phyloP scores from a whole-genome alignment of 306 rosid genomes.

The Luffa aegyptiaca region DNA sequence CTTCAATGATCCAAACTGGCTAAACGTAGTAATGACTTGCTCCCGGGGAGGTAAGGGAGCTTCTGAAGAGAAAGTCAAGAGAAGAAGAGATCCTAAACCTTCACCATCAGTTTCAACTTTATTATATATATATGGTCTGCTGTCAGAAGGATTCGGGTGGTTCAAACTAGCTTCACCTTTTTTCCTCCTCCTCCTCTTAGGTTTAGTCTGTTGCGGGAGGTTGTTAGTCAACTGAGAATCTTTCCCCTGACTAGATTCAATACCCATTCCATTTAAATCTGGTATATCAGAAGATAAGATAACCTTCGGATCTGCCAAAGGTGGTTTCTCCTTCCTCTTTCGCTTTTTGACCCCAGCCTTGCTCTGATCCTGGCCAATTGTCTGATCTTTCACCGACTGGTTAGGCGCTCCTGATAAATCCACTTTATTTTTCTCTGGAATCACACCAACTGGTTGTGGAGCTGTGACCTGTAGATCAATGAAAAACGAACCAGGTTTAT shows the following conservation, averaged over 20 bases:
- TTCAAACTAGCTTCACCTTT: conserved; percentile 19
- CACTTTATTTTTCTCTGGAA: background rate
- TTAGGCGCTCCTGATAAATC: background rate
- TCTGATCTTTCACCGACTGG: background rate
- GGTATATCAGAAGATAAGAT: conserved; percentile 31
- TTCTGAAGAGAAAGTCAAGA: conserved; percentile 50
- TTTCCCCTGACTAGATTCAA: conserved; percentile 26
- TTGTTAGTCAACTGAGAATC: conserved; percentile 11
- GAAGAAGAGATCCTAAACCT: conserved; percentile 37
- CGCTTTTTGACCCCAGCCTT: conserved; percentile 26
- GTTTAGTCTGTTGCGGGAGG: conserved; percentile 22
- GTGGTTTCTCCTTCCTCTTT: conserved; percentile 29
- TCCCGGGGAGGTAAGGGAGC: conserved; percentile 52
- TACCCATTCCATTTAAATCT: conserved; percentile 49
- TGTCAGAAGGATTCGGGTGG: conserved; percentile 12
- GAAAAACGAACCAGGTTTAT: conserved; percentile 24
- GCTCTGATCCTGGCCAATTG: conserved; percentile 3
- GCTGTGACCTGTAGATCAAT: conserved; percentile 23
- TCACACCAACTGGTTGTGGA: background rate
- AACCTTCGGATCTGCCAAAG: conserved; percentile 14
- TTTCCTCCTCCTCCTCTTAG: conserved; percentile 28
- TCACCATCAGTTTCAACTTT: conserved; percentile 27
- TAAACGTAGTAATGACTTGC: conserved; percentile 47
- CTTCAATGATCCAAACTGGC: conserved; percentile 67
- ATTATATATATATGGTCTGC: conserved; percentile 14